Conservation (phyloP, 2,329 filamentous ascomycete species). For the Helminthosporium solani region DNA sequence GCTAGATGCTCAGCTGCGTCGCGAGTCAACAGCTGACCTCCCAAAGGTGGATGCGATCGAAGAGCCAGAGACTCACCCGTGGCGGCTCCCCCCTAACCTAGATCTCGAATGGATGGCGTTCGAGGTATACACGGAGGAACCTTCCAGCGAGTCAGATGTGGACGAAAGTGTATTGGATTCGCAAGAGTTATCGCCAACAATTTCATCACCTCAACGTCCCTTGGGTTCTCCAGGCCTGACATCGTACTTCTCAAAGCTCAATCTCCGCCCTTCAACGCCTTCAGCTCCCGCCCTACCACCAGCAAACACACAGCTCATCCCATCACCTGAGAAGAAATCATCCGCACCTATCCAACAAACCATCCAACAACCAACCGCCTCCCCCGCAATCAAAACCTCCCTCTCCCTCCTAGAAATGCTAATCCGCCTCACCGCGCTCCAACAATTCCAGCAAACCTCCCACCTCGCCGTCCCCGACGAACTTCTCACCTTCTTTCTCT, state of each 20-base stretch:
- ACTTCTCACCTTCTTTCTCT: conserved; percentile 82
- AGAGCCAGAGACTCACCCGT: conserved; percentile 42
- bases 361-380: conserved; percentile 26
- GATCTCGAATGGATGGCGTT: conserved; percentile 91
- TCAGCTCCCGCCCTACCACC: conserved; percentile 14
- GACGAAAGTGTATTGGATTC: conserved; percentile 35
- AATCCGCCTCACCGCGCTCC: conserved; percentile 79
- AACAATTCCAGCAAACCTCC: conserved; percentile 87
- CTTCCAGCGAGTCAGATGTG: conserved; percentile 58
- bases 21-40: conserved; percentile 41
- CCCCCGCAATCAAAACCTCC: conserved; percentile 61
- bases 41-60: conserved; percentile 13
- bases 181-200: conserved; percentile 17
- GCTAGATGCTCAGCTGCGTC: conserved; percentile 47
- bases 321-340: conserved; percentile 24
- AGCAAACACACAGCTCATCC: conserved; percentile 28
- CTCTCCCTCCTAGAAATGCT: conserved; percentile 86
- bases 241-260: conserved; percentile 50
- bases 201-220: conserved; percentile 11
- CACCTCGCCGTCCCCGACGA: conserved; percentile 90
- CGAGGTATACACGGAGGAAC: conserved; percentile 72
- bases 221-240: conserved; percentile 47
- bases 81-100: conserved; percentile 69
- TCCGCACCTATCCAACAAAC: conserved; percentile 12
- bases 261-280: conserved; percentile 37